Percentiles rank a stretch among this genome's conserved stretches.
Conservation (phyloP, 352 stramenopile genomes). For the Phytopythium oedochilum region DNA sequence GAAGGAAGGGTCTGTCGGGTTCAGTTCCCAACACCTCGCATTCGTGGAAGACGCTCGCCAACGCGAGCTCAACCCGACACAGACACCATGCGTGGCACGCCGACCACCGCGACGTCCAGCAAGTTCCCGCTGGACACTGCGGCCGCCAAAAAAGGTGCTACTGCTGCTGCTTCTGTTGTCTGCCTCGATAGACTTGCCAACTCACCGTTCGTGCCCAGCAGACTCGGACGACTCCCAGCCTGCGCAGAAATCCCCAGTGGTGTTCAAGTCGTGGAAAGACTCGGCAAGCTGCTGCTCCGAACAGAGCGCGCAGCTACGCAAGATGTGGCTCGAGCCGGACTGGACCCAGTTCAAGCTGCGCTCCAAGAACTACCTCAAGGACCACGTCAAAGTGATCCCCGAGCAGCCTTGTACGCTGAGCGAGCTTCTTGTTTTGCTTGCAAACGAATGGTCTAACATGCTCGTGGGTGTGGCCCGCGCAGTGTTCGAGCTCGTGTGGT, state of each 20-base stretch:
- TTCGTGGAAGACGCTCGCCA: not conserved
- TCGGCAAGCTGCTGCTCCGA: constrained; percentile 34
- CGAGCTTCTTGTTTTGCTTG: not conserved
- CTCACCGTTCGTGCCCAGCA: not conserved
- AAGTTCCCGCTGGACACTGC: not conserved
- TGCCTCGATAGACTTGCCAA: not conserved
- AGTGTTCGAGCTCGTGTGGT: constrained; percentile 85
- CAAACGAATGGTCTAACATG: not conserved
- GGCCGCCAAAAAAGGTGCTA: not conserved
- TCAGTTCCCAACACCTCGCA: not conserved
- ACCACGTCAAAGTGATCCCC: constrained; percentile 53
- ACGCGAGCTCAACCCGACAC: not conserved
- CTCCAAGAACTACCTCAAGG: constrained; percentile 66
- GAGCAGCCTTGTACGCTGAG: constrained; percentile 50
- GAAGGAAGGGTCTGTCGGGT: no score
- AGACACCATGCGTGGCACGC: not conserved
- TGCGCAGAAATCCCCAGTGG: constrained; percentile 26
- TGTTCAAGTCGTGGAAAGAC: constrained; percentile 41
- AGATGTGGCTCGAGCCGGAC: constrained; percentile 73
- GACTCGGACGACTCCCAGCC: constrained; percentile 6
- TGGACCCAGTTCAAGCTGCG: constrained; percentile 62
- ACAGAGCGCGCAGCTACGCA: constrained; percentile 39
- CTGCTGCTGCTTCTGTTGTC: not conserved
- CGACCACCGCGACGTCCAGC: not conserved
- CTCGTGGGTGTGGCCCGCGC: not conserved